A percentile compares a stretch with the other conserved stretches of the same genome.
These are phyloP conservation scores for Suhomyces sp. DNA, from an alignment of 805 yeast genomes.

Conservation along the genomic window DNA sequence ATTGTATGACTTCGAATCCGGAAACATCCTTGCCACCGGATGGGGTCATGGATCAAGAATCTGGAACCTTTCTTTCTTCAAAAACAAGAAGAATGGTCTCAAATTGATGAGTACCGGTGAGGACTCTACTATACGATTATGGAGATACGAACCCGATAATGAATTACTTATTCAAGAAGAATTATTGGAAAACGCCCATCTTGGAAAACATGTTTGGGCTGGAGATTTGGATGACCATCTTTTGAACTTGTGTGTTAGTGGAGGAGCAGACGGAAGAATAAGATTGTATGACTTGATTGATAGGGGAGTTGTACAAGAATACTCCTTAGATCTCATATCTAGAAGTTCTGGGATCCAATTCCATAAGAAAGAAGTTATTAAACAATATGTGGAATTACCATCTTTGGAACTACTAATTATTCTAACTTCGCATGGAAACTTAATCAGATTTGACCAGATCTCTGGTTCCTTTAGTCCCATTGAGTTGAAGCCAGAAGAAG, in stretches of 20 bases:
- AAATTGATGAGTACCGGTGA: constrained; percentile 71
- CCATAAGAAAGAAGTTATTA: constrained; percentile 54
- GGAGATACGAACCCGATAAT: constrained; percentile 50
- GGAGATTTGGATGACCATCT: constrained; percentile 51
- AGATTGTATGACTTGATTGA: constrained; percentile 55
- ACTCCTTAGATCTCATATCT: constrained; percentile 35
- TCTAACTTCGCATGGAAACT: constrained; percentile 60
- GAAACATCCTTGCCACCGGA: constrained; percentile 67
- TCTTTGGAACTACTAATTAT: constrained; percentile 43
- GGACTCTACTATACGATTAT: constrained; percentile 79
- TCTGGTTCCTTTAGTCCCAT: constrained; percentile 5
- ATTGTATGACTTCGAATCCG: constrained; percentile 62
- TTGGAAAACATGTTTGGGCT: constrained; percentile 88
- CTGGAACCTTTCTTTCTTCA: constrained; percentile 48
- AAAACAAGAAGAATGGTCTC: constrained; percentile 18
- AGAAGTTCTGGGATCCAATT: constrained; percentile 23
- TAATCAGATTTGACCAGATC: constrained; percentile 34
- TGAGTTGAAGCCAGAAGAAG: constrained; percentile 4
- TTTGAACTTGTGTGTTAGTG: constrained; percentile 62
- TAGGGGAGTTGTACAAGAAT: constrained; percentile 14
- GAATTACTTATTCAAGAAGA: constrained; percentile 39
- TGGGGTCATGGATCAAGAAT: constrained; percentile 98
- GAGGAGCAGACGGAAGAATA: constrained; percentile 92
- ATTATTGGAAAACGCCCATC: constrained; percentile 63
- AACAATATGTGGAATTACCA: constrained; percentile 53